Conservation (phyloP, 345 rosid genomes). For the Eucalyptus albens region DNA sequence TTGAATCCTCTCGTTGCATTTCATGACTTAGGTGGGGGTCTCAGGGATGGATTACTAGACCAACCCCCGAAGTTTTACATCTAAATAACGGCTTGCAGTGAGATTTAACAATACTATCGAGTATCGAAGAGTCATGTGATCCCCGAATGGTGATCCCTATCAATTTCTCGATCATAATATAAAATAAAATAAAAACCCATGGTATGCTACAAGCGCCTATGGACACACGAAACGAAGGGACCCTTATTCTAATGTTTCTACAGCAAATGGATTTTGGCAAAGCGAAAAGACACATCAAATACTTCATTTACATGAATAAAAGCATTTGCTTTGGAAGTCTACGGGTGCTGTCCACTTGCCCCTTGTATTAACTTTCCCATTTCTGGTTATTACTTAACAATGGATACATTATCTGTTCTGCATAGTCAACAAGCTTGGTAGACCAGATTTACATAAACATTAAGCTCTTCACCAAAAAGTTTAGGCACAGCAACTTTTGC, state of each 20-base stretch:
- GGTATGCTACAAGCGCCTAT: not conserved
- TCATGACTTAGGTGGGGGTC: too few relatives aligned
- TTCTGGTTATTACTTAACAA: not conserved
- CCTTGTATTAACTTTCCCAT: not conserved
- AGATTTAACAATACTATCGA: too few relatives aligned
- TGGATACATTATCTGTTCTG: not conserved
- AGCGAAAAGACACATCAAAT: not conserved
- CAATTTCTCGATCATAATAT: too few relatives aligned
- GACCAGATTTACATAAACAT: not conserved
- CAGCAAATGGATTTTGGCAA: not conserved
- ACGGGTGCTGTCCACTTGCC: not conserved
- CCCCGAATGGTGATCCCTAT: accelerated
- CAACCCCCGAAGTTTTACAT: too few relatives aligned
- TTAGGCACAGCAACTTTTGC: not conserved
- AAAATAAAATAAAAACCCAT: too few relatives aligned
- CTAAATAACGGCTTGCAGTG: accelerated
- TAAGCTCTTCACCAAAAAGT: not conserved
- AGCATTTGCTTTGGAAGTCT: not conserved
- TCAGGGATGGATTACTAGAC: accelerated
- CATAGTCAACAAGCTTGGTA: not conserved
- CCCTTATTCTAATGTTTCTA: not conserved
- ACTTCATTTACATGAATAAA: not conserved
- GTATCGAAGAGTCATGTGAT: accelerated
- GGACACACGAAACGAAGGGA: not conserved
- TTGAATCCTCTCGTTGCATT: accelerated